Base-by-base conservation (phyloP, 495 filamentous ascomycete species). In the Penicillium longicatenatum region DNA sequence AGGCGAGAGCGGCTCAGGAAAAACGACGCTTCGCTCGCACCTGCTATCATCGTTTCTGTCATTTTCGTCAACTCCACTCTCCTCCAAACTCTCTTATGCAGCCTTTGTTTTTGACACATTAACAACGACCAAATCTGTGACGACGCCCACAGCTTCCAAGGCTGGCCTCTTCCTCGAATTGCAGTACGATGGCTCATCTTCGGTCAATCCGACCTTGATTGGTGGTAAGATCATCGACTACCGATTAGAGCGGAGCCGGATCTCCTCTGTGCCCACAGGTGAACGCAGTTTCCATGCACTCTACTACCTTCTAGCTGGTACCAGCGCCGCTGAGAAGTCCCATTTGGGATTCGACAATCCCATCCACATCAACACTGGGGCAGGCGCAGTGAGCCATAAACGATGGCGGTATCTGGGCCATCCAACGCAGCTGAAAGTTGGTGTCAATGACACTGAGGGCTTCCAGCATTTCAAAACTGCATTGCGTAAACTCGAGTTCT, bases 401-500 rank as follows among this genome's bases (percentile, higher is more conserved):
- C 77, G 94, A 70, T 98, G 94, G 94, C 85, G 90, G 66, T 98
- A 97, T 72, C 80, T 98, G 22, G 94, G 94, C 19, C 94, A 98
- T 67, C 93, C 93, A 2, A 96, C 93, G 0, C 94, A 98, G 68
- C 80, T 98, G 26, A 97, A 96, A 68, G 91, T 98, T 30, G 94
- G 94, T 21, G 90, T 98, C 69, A 97, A 98, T 67, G 94, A 98
- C 70, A 77, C 84, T 4, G 93, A 97, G 65, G 93, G 93, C 0
- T 98, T 98, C 73, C 90, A 95, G 69, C 88, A 97, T 50, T 98
- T 98, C 79, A 98, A 98, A 79, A 96, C 90, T 0, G 94, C 94
- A 4, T 75, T 98, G 50, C 78, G 93, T 45, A 97, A 96, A 69
- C 82, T 98, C 37, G 94, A 97, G 69, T 97, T 98, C 62, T 90